Evolutionary conservation across 1,139 yeast genomes (phyloP), one percentile per base, ranked within the genome.

Genomic region (Yamadazyma atlantica): DNA sequence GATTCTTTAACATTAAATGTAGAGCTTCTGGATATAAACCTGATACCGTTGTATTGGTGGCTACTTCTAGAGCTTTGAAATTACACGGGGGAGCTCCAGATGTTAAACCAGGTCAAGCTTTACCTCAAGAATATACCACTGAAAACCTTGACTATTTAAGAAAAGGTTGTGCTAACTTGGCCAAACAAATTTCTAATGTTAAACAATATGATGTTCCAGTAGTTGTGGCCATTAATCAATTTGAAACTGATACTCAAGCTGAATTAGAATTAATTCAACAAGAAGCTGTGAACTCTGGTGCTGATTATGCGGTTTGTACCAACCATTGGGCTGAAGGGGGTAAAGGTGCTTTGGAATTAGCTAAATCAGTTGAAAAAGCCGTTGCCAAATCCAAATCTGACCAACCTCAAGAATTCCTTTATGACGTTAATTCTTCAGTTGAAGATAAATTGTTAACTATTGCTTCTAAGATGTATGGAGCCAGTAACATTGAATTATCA

Each of bases 301-400:
- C 94, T 2, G 72, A 70, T 43, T 84, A 71, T 53, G 92, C 92
- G 13, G 87, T 82, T 41, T 75, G 80, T 23, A 77, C 89, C 8
- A 82, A 82, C 62, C 92, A 85, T 57, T 85, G 90, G 88, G 87
- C 84, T 41, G 66, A 81, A 59, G 94, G 94, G 66, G 94, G 94
- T 55, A 63, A 62, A 40, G 94, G 90, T 48, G 86, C 92, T 9
- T 59, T 82, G 34, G 73, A 77, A 12, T 67, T 85, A 43, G 92
- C 92, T 29, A 62, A 80, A 43, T 72, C 85, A n/a, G 88, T 85
- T 29, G 78, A 79, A 28, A 69, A 76, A 49, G 82, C 87, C 2
- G 78, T 78, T 22, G 59, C 58, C 41, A 52, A 51, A 32, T 51
- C 63, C 4, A 62, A 58, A 41, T 53, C 51, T 15, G 34, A 44